Conservation (phyloP, 148 eudicot genomes). For the Chenopodium berlandieri region DNA sequence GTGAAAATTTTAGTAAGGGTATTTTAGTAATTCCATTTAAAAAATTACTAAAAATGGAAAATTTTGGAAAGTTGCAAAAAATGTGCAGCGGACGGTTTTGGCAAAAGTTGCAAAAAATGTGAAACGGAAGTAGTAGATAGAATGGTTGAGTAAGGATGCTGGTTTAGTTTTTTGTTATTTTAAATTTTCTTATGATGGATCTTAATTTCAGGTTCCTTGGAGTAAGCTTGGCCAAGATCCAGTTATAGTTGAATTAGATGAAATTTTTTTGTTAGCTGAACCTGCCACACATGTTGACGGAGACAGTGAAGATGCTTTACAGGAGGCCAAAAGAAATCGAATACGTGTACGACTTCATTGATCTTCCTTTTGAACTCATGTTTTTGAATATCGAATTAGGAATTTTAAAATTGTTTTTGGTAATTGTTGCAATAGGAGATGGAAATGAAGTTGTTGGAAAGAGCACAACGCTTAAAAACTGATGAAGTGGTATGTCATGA, state of each 20-base stretch:
- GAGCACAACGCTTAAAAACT: constrained; percentile 50
- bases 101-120: too few species aligned
- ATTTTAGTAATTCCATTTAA: too few species aligned
- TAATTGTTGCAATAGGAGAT: constrained; percentile 55
- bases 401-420: background rate
- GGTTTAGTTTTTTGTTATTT: background rate
- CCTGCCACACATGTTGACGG: constrained; percentile 95
- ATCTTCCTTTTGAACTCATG: background rate
- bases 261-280: constrained; percentile 82
- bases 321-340: constrained; percentile 76
- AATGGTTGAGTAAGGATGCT: background rate
- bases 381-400: background rate
- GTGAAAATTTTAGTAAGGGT: too few species aligned
- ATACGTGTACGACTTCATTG: constrained; percentile 54
- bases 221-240: constrained; percentile 99
- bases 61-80: too few species aligned
- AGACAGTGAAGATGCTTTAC: constrained; percentile 76
- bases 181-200: background rate
- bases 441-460: constrained; percentile 91
- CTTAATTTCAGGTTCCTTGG: constrained; percentile 81
- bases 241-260: constrained; percentile 80
- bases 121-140: too few species aligned
- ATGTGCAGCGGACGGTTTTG: too few species aligned
- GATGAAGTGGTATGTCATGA: constrained; percentile 64
- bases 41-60: too few species aligned